Evolutionary conservation across 306 rosid genomes (phyloP).

Genomic region (Lathyrus tuberosus): DNA sequence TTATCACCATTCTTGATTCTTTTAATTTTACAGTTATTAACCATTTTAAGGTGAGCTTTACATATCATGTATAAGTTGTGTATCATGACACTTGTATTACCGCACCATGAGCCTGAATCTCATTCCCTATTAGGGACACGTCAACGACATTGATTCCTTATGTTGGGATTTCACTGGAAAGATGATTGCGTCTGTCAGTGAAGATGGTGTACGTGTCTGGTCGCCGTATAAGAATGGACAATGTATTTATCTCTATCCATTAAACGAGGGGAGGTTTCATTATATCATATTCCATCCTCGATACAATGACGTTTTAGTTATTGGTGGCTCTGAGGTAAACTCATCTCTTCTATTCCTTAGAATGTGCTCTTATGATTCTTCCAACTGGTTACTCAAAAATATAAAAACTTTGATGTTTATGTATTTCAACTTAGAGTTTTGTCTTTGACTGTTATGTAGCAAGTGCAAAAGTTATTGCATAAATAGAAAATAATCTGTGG

Average conservation of each 20-base stretch:
- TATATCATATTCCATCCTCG: slow-evolving; percentile 6
- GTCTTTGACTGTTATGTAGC: not conserved
- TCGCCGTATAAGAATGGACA: not conserved
- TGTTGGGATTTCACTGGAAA: slow-evolving; percentile 9
- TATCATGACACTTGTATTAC: not conserved
- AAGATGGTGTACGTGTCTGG: slow-evolving; percentile 17
- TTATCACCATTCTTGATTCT: not conserved
- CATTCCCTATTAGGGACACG: slow-evolving; percentile 9
- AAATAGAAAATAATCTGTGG: not conserved
- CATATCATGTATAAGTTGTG: not conserved
- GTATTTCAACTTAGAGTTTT: not conserved
- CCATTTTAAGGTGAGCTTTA: not conserved
- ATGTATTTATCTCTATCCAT: not conserved
- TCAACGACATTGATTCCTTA: not conserved
- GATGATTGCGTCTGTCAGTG: not conserved
- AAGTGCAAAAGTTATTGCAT: not conserved
- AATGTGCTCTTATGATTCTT: not conserved
- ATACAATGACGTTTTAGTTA: not conserved
- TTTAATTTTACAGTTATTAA: not conserved
- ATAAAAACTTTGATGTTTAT: not conserved
- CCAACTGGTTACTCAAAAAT: no score
- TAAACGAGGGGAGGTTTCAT: not conserved
- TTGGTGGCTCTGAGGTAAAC: slow-evolving; percentile 3
- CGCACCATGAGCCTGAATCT: not conserved
- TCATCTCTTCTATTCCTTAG: not conserved